phyloP scores from a whole-genome alignment of 441 rosid species.

The Populus tomentosa region DNA sequence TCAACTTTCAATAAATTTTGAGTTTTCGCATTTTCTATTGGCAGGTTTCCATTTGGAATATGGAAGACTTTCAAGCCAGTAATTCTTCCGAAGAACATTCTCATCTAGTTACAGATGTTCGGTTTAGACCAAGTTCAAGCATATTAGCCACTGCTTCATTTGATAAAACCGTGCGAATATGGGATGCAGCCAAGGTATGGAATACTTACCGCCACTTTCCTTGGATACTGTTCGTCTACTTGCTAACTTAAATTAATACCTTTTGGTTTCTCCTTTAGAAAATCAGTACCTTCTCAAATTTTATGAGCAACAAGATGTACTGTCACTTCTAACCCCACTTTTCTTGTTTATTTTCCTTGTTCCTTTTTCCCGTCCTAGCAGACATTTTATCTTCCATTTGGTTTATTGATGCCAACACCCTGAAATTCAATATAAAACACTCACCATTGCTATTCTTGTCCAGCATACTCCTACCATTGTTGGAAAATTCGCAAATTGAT shows the following conservation, averaged over 20 bases:
- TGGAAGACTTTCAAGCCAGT: conserved; percentile 22
- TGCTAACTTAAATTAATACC: not conserved
- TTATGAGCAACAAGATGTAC: not conserved
- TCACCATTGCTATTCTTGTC: not conserved
- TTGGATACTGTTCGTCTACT: not conserved
- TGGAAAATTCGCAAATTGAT: not conserved
- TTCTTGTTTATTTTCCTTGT: not conserved
- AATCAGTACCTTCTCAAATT: not conserved
- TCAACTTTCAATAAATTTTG: not conserved
- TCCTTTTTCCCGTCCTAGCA: not conserved
- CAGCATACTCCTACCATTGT: not conserved
- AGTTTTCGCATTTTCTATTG: conserved; percentile 9
- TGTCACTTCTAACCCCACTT: not conserved
- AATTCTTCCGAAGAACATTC: conserved; percentile 30
- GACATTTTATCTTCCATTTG: not conserved
- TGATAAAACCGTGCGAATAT: conserved; percentile 39
- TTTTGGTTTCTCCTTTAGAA: not conserved
- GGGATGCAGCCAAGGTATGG: conserved; percentile 40
- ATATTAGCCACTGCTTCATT: conserved; percentile 40
- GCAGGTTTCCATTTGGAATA: conserved; percentile 38
- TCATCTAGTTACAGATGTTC: conserved; percentile 36
- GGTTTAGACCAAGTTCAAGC: conserved; percentile 32
- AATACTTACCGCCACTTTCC: not conserved
- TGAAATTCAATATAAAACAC: not conserved
- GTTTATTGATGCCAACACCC: not conserved